phyloP scores from a whole-genome alignment of 495 filamentous ascomycete genomes.

The Aspergillus steynii region DNA sequence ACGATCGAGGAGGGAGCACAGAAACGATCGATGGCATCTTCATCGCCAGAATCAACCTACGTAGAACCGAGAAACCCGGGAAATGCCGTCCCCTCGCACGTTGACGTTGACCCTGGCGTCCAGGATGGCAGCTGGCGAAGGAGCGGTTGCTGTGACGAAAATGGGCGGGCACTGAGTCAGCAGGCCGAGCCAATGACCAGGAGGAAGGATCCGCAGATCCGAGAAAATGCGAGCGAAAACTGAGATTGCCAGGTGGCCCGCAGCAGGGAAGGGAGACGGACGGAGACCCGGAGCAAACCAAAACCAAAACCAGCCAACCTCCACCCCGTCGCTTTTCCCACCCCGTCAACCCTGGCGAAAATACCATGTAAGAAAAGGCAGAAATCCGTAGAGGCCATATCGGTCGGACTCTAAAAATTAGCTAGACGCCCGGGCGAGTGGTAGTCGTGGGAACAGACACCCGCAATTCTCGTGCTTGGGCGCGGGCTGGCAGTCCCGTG shows the following conservation, averaged over 20 bases:
- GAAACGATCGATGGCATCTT: too few species aligned
- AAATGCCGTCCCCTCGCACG: too few species aligned
- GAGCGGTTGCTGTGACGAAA: constrained; percentile 38
- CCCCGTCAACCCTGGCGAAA: not conserved
- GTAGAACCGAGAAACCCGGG: too few species aligned
- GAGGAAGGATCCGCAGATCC: constrained; percentile 39
- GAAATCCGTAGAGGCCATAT: not conserved
- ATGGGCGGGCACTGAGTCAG: constrained; percentile 33
- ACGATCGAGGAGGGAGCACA: too few species aligned
- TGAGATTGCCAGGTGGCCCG: constrained; percentile 37
- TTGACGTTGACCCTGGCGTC: too few species aligned
- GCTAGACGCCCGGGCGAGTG: not conserved
- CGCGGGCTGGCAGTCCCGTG: constrained; percentile 23
- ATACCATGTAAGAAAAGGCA: not conserved
- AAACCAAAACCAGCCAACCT: constrained; percentile 4
- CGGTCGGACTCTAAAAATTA: not conserved
- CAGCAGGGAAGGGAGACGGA: constrained; percentile 10
- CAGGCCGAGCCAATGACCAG: constrained; percentile 24
- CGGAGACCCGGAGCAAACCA: constrained; percentile 14
- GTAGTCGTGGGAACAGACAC: not conserved
- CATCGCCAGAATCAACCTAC: too few species aligned
- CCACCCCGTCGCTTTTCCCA: not conserved
- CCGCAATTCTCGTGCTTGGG: constrained; percentile 15
- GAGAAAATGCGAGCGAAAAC: constrained; percentile 42
- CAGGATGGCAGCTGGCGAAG: not conserved